A percentile compares a stretch with the other conserved stretches of the same genome.
phyloP scores from a whole-genome alignment of 1,284 basidiomycete species.

The Cutaneotrichosporon cutaneum region DNA sequence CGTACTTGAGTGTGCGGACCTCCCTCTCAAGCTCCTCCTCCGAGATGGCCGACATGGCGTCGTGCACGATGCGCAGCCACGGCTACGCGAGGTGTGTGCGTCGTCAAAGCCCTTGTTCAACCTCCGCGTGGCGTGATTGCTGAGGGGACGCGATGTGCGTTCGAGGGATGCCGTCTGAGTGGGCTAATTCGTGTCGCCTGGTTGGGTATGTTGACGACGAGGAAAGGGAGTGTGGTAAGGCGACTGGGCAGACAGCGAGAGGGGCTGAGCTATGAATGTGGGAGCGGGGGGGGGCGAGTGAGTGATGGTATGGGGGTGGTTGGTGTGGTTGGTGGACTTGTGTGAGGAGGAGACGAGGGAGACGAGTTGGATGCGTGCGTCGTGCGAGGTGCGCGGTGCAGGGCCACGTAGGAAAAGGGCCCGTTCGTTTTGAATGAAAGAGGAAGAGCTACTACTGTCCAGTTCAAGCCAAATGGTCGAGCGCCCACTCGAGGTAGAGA shows the following conservation, averaged over 20 bases:
- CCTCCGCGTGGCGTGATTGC: not conserved
- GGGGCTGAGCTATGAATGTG: not conserved
- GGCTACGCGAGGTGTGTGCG: conserved; percentile 10
- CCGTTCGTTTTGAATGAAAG: conserved; percentile 5
- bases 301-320: not conserved
- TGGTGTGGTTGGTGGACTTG: not conserved
- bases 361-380: not conserved
- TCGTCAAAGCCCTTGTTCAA: conserved; percentile 3
- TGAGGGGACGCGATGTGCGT: not conserved
- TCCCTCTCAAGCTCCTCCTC: conserved; percentile 82
- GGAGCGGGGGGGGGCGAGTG: not conserved
- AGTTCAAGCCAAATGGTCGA: not conserved
- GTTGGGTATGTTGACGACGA: not conserved
- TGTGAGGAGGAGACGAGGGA: not conserved
- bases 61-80: conserved; percentile 12
- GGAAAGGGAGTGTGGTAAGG: not conserved
- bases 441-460: not conserved
- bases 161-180: conserved; percentile 2
- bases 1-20: conserved; percentile 68
- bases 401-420: conserved; percentile 3
- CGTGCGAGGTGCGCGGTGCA: not conserved
- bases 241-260: not conserved
- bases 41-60: conserved; percentile 48
- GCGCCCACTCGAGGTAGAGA: not conserved
- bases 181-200: not conserved